phyloP scores from a whole-genome alignment of 495 filamentous ascomycete species.

The Talaromyces proteolyticus region DNA sequence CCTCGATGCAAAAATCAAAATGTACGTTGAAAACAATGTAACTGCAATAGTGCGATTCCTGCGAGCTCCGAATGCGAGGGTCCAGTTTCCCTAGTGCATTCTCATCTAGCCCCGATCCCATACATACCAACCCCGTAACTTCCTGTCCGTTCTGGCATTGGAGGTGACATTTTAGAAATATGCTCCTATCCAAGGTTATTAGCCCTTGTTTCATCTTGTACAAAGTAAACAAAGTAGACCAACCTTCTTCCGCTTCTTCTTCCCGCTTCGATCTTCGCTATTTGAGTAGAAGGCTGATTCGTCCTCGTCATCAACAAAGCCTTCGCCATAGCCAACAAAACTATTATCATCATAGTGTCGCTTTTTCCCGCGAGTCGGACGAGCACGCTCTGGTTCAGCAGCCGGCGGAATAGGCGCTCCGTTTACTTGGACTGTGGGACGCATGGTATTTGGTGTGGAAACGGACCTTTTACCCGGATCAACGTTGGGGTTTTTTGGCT shows the following conservation, averaged over 20 bases:
- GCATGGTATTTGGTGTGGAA: conserved; percentile 24
- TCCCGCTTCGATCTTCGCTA: conserved; percentile 42
- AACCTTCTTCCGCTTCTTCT: conserved; percentile 46
- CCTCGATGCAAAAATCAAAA: conserved; percentile 48
- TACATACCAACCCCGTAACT: conserved; percentile 44
- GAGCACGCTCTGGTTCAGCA: conserved; percentile 34
- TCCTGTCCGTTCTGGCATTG: conserved; percentile 36
- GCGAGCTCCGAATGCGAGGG: conserved; percentile 2
- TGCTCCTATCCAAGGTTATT: conserved; percentile 28
- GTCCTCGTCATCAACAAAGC: conserved; percentile 53
- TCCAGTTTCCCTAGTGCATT: conserved; percentile 3
- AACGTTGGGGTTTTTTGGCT: conserved; percentile 25
- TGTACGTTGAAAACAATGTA: conserved; percentile 7
- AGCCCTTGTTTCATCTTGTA: conserved; percentile 8
- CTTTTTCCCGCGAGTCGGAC: conserved; percentile 59
- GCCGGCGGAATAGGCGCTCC: conserved; percentile 17
- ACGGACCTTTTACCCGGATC: conserved; percentile 33
- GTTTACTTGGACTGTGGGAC: conserved; percentile 21
- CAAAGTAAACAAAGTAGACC: background rate
- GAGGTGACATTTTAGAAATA: conserved; percentile 36
- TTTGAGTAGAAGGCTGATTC: conserved; percentile 43
- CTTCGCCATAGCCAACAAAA: conserved; percentile 66
- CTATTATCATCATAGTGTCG: conserved; percentile 62
- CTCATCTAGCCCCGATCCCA: conserved; percentile 42
- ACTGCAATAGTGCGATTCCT: conserved; percentile 14